Conservation (phyloP, 139 green algal genomes). For the Micractinium sp. region DNA sequence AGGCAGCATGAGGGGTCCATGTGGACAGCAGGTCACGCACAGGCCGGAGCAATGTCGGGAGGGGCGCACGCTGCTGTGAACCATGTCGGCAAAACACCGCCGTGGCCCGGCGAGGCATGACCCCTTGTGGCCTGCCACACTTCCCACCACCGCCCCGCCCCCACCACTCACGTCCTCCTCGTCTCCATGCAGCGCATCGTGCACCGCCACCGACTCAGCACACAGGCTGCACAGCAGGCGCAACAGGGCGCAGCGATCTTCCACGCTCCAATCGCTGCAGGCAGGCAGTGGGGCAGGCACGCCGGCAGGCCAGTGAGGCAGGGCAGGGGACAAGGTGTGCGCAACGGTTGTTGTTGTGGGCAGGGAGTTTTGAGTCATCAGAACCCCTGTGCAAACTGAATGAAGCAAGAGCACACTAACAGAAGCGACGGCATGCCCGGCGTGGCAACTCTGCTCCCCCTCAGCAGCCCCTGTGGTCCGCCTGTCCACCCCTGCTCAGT, state of each 20-base stretch:
- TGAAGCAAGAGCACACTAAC: no score
- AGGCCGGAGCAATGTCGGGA: neutral
- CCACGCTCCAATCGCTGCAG: slow-evolving; percentile 38
- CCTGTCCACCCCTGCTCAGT: no score
- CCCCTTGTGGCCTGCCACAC: neutral
- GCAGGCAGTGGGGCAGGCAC: neutral
- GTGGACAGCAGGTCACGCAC: neutral
- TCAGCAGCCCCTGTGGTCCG: neutral
- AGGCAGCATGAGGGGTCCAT: neutral
- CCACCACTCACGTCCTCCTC: slow-evolving; percentile 29
- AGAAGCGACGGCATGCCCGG: no score
- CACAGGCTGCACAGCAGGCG: slow-evolving; percentile 48
- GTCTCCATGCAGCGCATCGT: slow-evolving; percentile 30
- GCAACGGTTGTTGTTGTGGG: no score
- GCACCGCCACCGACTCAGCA: slow-evolving; percentile 36
- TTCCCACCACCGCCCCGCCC: neutral
- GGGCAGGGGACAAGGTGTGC: neutral
- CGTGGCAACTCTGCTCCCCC: no score
- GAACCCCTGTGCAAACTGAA: neutral
- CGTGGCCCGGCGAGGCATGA: neutral
- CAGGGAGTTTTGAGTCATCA: no score
- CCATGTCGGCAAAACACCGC: no score
- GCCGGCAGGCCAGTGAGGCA: neutral
- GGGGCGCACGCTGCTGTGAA: neutral
- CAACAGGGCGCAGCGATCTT: slow-evolving; percentile 50